These are phyloP conservation scores for Pyrenophora tritici-repentis DNA, from an alignment of 2,329 filamentous ascomycete genomes.

Conservation along the genomic window DNA sequence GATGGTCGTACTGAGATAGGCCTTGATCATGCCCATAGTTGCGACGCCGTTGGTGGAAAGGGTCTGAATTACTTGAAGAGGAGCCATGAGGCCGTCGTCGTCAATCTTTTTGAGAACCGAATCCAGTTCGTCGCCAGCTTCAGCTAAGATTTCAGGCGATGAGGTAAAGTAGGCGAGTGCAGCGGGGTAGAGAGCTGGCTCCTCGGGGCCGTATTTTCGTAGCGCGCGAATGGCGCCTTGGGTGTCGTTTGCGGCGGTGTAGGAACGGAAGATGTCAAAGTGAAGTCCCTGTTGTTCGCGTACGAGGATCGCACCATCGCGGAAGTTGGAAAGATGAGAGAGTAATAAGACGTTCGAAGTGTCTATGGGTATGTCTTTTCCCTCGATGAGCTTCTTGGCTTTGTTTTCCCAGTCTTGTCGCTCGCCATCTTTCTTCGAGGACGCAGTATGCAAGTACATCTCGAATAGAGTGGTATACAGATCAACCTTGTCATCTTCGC, in stretches of 20 bases:
- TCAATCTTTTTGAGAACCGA: constrained; percentile 84
- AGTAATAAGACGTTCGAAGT: constrained; percentile 92
- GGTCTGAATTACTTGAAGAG: constrained; percentile 93
- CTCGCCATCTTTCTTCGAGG: constrained; percentile 70
- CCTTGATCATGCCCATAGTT: constrained; percentile 96
- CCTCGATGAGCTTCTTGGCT: constrained; percentile 85
- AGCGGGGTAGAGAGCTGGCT: constrained; percentile 89
- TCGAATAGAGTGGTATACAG: constrained; percentile 95
- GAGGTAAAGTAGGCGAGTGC: constrained; percentile 94
- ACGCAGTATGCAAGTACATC: constrained; percentile 93
- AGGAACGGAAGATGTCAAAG: constrained; percentile 96
- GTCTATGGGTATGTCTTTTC: constrained; percentile 79
- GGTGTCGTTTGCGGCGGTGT: constrained; percentile 90
- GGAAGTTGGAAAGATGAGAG: constrained; percentile 88
- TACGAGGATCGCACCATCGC: constrained; percentile 87
- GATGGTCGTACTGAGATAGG: constrained; percentile 87
- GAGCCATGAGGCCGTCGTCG: constrained; percentile 88
- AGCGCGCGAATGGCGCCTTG: constrained; percentile 86
- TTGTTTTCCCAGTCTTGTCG: constrained; percentile 86
- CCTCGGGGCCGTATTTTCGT: constrained; percentile 86
- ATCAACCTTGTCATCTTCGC: constrained; percentile 77
- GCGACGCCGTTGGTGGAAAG: constrained; percentile 79
- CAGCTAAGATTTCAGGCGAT: constrained; percentile 76
- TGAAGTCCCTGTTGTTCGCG: constrained; percentile 90
- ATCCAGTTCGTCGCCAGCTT: constrained; percentile 84